phyloP scores from a whole-genome alignment of 257 asterid species.

The Thymus mandschuricus region DNA sequence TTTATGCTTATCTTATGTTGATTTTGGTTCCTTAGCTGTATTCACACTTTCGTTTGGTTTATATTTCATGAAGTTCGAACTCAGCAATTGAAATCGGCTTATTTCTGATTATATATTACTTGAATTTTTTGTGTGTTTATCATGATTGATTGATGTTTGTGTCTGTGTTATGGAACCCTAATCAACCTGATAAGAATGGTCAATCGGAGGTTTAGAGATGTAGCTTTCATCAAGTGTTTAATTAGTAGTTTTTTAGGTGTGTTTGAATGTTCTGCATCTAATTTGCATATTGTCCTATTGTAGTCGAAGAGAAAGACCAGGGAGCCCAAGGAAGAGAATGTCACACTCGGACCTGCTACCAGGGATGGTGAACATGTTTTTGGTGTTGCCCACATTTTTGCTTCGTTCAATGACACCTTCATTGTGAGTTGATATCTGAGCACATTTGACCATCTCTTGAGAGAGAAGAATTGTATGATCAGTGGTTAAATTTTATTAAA shows the following conservation, averaged over 20 bases:
- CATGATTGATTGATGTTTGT: no score
- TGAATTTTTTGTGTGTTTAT: no score
- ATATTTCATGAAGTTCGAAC: no score
- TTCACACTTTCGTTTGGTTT: no score
- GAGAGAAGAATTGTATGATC: background rate
- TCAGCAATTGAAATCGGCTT: no score
- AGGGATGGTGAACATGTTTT: conserved; percentile 82
- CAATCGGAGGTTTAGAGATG: background rate
- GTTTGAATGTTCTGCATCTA: background rate
- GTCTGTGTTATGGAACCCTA: no score
- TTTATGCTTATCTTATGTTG: background rate
- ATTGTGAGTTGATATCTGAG: conserved; percentile 49
- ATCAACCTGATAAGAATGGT: background rate
- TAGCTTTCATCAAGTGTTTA: background rate
- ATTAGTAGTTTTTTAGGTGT: no score
- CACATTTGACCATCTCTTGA: background rate
- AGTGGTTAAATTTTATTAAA: background rate
- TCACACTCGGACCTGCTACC: conserved; percentile 77
- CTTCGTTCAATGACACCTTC: conserved; percentile 90
- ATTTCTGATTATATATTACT: no score
- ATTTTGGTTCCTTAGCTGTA: background rate
- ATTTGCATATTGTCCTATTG: background rate
- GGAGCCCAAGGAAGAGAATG: conserved; percentile 86
- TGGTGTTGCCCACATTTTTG: conserved; percentile 93
- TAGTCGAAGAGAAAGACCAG: conserved; percentile 81